A percentile compares a stretch with the other conserved stretches of the same genome.
These are phyloP conservation scores for Saccharomycopsis oosterbeekiorum DNA, from an alignment of 805 yeast species.

Conservation along the genomic window DNA sequence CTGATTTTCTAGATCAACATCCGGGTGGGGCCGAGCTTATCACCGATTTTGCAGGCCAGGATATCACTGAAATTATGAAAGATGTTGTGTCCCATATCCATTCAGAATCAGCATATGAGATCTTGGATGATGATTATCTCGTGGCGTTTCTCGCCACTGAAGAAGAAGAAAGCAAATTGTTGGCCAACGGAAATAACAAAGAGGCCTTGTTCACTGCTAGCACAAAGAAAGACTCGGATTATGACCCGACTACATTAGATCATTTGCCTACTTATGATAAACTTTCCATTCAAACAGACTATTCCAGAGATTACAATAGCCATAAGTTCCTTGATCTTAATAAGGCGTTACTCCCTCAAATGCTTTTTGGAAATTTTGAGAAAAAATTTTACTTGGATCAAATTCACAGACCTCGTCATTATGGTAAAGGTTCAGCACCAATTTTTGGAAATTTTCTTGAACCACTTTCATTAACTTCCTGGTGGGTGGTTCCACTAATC, in stretches of 20 bases:
- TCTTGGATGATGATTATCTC: constrained; percentile 64
- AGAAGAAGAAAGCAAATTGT: constrained; percentile 63
- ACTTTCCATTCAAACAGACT: constrained; percentile 73
- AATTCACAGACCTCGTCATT: constrained; percentile 96
- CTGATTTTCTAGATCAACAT: constrained; percentile 58
- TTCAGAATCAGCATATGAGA: constrained; percentile 76
- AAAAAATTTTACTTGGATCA: constrained; percentile 91
- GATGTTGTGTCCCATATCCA: constrained; percentile 69
- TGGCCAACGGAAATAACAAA: constrained; percentile 47
- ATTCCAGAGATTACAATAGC: constrained; percentile 52
- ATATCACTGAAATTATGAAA: constrained; percentile 25
- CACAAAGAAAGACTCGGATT: constrained; percentile 23
- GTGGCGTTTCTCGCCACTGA: constrained; percentile 78
- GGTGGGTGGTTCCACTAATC: constrained; percentile 82
- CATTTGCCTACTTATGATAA: constrained; percentile 66
- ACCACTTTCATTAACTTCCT: constrained; percentile 82
- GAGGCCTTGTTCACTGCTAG: constrained; percentile 40
- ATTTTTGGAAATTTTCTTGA: constrained; percentile 91
- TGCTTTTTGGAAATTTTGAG: constrained; percentile 61
- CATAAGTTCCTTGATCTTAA: constrained; percentile 83
- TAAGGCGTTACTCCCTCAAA: constrained; percentile 74
- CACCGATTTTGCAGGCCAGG: constrained; percentile 34
- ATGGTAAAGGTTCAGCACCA: constrained; percentile 95
- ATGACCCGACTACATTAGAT: constrained; percentile 47
- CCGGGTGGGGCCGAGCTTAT: constrained; percentile 55